A percentile compares a stretch with the other conserved stretches of the same genome.
Evolutionary conservation across 352 stramenopile genomes (phyloP).

Genomic region (Phytophthora syringae): DNA sequence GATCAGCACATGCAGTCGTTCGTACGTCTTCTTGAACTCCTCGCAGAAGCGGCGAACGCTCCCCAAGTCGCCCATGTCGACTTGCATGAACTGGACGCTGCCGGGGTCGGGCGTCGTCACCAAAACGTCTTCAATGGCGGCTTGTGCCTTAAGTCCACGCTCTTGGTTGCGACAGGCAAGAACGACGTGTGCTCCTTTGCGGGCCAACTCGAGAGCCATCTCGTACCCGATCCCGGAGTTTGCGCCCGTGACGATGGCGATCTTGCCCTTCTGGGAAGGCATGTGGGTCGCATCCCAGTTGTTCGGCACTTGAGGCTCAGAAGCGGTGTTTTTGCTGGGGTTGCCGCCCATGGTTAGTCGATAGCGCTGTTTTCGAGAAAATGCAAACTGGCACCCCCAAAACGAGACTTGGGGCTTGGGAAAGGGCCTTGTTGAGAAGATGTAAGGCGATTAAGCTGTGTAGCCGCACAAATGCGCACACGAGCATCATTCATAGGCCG

Average conservation of each 20-base stretch:
- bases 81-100: conserved; percentile 49
- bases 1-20: conserved; percentile 59
- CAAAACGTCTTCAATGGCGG: conserved; percentile 27
- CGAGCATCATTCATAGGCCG: no score
- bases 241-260: conserved; percentile 1
- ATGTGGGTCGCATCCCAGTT: conserved; percentile 1
- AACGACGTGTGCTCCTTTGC: conserved; percentile 36
- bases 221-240: conserved; percentile 40
- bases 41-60: conserved; percentile 44
- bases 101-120: background rate
- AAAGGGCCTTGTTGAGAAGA: no score
- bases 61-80: conserved; percentile 48
- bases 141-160: conserved; percentile 23
- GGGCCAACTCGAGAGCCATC: conserved; percentile 32
- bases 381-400: no score
- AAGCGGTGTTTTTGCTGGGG: background rate
- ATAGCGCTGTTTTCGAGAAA: no score
- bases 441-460: no score
- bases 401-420: no score
- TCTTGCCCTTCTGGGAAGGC: conserved; percentile 1
- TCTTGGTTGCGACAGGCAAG: conserved; percentile 36
- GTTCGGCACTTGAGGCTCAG: background rate
- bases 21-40: conserved; percentile 30
- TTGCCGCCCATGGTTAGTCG: background rate
- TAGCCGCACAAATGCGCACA: no score